Conservation (phyloP, 768 basidiomycete genomes). For the Lactifluus piperatus region DNA sequence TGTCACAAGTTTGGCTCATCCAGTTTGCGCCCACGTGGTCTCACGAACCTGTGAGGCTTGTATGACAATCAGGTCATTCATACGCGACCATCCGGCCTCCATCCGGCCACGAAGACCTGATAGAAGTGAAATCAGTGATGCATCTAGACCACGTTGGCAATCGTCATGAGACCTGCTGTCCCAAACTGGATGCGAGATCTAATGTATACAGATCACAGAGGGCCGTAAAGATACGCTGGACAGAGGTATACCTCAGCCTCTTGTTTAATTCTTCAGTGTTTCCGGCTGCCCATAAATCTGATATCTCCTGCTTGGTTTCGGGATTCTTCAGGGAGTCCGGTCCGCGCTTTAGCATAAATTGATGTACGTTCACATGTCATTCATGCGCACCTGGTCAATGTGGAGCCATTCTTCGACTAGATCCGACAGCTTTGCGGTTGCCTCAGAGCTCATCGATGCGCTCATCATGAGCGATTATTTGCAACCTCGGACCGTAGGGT, state of each 20-base stretch:
- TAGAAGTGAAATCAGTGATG: neutral
- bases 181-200: constrained; percentile 79
- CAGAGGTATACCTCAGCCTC: constrained; percentile 40
- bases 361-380: neutral
- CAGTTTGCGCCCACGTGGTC: neutral
- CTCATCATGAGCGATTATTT: neutral
- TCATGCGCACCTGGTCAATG: constrained; percentile 34
- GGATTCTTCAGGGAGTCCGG: constrained; percentile 38
- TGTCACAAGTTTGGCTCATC: neutral
- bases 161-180: constrained; percentile 54
- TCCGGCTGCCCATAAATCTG: constrained; percentile 35
- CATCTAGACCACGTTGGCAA: neutral
- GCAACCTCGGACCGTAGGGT: neutral
- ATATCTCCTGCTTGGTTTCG: constrained; percentile 40
- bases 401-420: constrained; percentile 45
- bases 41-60: constrained; percentile 66
- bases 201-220: neutral
- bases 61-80: constrained; percentile 82
- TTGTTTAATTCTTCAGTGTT: constrained; percentile 42
- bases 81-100: constrained; percentile 86
- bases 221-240: neutral
- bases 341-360: neutral
- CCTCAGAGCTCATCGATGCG: no score
- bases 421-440: constrained; percentile 25
- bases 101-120: constrained; percentile 70